Evolutionary conservation across 1,139 yeast genomes (phyloP).

Genomic region (Zygosaccharomyces sapae): DNA sequence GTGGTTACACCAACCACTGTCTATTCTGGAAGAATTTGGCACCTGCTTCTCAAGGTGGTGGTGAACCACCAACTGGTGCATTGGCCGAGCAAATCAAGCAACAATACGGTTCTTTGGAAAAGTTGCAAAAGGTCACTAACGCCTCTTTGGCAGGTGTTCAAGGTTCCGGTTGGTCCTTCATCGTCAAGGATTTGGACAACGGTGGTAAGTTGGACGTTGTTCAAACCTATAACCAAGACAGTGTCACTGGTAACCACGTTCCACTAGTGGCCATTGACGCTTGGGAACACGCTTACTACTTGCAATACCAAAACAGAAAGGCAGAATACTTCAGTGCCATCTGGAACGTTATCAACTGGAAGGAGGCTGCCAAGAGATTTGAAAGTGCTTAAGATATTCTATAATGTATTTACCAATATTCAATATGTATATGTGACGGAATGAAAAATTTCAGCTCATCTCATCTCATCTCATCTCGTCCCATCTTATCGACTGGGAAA

Average conservation of each 20-base stretch:
- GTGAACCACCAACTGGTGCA: slow-evolving; percentile 65
- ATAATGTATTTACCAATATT: neutral
- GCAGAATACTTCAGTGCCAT: slow-evolving; percentile 93
- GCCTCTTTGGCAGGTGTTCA: slow-evolving; percentile 84
- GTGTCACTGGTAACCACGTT: slow-evolving; percentile 62
- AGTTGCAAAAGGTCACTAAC: slow-evolving; percentile 64
- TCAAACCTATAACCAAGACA: slow-evolving; percentile 87
- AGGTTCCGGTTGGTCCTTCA: slow-evolving; percentile 98
- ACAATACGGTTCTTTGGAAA: slow-evolving; percentile 77
- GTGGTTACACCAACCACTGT: slow-evolving; percentile 86
- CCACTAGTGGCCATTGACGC: slow-evolving; percentile 95
- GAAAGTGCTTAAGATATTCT: slow-evolving; percentile 17
- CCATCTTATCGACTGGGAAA: neutral
- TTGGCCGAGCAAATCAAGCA: slow-evolving; percentile 59
- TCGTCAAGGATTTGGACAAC: slow-evolving; percentile 80
- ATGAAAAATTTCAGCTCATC: slow-evolving; percentile 7
- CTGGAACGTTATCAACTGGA: slow-evolving; percentile 97
- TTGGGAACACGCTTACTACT: slow-evolving; percentile 98
- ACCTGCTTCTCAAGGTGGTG: slow-evolving; percentile 79
- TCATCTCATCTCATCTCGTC: slow-evolving; percentile 2
- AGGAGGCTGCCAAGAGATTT: slow-evolving; percentile 70
- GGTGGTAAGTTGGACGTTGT: slow-evolving; percentile 73
- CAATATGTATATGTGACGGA: neutral
- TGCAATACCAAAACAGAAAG: slow-evolving; percentile 93
- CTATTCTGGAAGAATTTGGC: slow-evolving; percentile 91